These are phyloP conservation scores for Fragaria ananassa DNA, from an alignment of 306 rosid genomes.

Conservation along the genomic window DNA sequence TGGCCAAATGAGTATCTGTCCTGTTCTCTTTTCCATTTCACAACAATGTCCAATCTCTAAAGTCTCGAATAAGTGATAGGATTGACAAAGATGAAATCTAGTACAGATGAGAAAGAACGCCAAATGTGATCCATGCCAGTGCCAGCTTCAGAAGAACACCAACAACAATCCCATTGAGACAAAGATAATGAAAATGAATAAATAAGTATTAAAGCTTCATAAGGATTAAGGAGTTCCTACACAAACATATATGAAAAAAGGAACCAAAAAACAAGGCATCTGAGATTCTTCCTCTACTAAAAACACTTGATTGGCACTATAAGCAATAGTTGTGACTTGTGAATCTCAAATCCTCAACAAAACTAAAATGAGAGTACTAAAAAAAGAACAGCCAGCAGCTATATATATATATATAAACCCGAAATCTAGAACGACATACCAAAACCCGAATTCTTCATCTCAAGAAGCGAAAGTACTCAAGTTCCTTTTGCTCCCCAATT, in stretches of 20 bases:
- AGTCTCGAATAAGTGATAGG: not conserved
- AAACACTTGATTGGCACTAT: constrained; percentile 24
- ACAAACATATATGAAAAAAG: constrained; percentile 15
- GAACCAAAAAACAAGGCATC: constrained; percentile 15
- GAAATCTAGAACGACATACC: constrained; percentile 42
- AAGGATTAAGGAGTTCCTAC: constrained; percentile 27
- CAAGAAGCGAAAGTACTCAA: constrained; percentile 23
- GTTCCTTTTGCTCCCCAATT: constrained; percentile 10
- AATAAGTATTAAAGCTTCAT: constrained; percentile 23
- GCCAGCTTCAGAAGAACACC: not conserved
- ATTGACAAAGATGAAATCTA: not conserved
- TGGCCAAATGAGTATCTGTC: not conserved
- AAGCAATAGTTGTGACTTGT: constrained; percentile 23
- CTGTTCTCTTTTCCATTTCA: not conserved
- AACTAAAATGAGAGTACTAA: not conserved
- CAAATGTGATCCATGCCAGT: not conserved
- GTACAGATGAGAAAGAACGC: not conserved
- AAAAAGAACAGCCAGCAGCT: constrained; percentile 20
- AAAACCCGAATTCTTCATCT: constrained; percentile 21
- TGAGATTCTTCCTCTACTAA: constrained; percentile 36
- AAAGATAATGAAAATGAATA: constrained; percentile 23
- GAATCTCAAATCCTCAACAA: constrained; percentile 51
- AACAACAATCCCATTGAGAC: not conserved
- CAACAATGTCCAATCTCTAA: not conserved
- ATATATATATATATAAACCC: too few relatives aligned